Evolutionary conservation across 2,329 filamentous ascomycete genomes (phyloP).

Genomic region (Arthrobotrys sphaeroides): DNA sequence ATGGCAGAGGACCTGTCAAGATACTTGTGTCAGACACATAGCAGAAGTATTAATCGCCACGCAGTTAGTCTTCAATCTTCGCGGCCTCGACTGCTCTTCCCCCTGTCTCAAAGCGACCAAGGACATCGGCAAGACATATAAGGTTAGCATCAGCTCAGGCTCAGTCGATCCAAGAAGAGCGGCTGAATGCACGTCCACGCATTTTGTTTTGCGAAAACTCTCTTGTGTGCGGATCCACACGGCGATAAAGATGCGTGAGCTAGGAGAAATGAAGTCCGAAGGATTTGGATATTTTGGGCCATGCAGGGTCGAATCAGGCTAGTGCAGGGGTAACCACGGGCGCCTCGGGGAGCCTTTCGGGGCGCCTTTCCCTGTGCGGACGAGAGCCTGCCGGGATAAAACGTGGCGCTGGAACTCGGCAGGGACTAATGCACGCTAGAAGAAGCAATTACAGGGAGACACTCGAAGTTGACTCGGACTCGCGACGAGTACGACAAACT

Average conservation of each 20-base stretch:
- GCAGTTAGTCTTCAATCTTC: not conserved
- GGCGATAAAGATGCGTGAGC: not conserved
- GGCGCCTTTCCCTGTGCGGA: not conserved
- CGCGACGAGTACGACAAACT: not conserved
- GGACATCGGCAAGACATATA: not conserved
- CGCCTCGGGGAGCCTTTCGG: not conserved
- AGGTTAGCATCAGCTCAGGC: slow-evolving; percentile 9
- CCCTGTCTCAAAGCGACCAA: not conserved
- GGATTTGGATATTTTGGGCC: slow-evolving; percentile 4
- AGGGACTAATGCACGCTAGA: not conserved
- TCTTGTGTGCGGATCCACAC: not conserved
- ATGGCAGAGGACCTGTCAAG: not conserved
- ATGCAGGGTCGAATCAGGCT: not conserved
- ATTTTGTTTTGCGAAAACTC: not conserved
- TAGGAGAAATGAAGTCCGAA: slow-evolving; percentile 25
- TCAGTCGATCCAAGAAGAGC: slow-evolving; percentile 5
- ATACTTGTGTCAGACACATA: not conserved
- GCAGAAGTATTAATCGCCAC: not conserved
- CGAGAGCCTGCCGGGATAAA: not conserved
- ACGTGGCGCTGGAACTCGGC: slow-evolving; percentile 17
- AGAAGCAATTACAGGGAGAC: not conserved
- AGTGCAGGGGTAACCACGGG: not conserved
- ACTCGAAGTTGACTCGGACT: not conserved
- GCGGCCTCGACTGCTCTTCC: not conserved
- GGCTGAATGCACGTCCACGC: not conserved